Conservation (phyloP, 2,329 filamentous ascomycete species). For the Pseudopyrenochaeta lycopersici region DNA sequence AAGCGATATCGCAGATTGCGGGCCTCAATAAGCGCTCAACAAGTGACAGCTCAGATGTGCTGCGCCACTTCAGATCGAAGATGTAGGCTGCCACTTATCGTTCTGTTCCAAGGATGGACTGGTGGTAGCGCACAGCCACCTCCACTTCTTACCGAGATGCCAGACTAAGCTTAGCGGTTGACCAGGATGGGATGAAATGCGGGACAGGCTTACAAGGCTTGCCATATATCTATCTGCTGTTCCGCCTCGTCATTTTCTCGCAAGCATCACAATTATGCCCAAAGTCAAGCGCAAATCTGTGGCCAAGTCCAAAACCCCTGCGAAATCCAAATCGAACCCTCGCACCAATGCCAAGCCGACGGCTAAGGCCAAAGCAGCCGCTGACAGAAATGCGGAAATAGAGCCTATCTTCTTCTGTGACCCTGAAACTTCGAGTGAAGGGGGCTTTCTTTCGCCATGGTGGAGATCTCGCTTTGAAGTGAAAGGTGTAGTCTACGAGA, state of each 20-base stretch:
- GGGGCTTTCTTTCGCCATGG: conserved; percentile 9
- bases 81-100: background rate
- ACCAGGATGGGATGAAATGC: background rate
- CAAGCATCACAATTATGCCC: conserved; percentile 1
- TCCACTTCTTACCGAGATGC: conserved; percentile 1
- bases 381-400: background rate
- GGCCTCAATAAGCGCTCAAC: no score
- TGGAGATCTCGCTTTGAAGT: background rate
- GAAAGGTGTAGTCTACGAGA: background rate
- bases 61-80: no score
- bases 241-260: background rate
- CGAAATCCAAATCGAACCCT: background rate
- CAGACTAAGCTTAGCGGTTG: background rate
- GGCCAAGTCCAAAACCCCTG: background rate
- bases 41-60: no score
- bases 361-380: background rate
- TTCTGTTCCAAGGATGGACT: background rate
- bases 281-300: conserved; percentile 2
- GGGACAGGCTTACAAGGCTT: background rate
- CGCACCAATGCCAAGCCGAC: background rate
- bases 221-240: background rate
- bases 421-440: background rate
- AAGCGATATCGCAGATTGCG: no score
- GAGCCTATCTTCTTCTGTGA: conserved; percentile 3
- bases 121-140: background rate